Evolutionary conservation across 306 rosid genomes (phyloP).

Genomic region (Argentina anserina): DNA sequence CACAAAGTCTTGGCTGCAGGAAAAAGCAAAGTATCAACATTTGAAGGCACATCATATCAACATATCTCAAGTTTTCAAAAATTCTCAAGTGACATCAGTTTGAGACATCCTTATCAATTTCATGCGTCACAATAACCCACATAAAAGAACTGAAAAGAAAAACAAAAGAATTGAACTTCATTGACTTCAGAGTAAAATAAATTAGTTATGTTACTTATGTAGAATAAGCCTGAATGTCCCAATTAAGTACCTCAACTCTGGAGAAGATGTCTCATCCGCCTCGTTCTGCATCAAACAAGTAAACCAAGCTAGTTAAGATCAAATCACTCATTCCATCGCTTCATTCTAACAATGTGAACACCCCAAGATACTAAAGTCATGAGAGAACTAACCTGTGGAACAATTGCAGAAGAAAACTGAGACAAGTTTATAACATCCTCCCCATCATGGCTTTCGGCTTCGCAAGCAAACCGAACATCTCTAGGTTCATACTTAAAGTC

Average conservation of each 20-base stretch:
- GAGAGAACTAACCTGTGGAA: conserved; percentile 51
- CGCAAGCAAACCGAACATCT: conserved; percentile 48
- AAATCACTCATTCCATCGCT: conserved; percentile 1
- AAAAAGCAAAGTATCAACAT: conserved; percentile 20
- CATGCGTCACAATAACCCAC: too few species aligned
- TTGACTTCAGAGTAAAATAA: too few species aligned
- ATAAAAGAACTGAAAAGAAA: too few species aligned
- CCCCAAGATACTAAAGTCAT: not conserved
- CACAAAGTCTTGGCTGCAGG: conserved; percentile 65
- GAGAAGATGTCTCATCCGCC: conserved; percentile 35
- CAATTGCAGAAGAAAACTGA: conserved; percentile 71
- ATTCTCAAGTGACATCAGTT: too few species aligned
- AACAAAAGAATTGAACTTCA: too few species aligned
- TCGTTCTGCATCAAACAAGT: conserved; percentile 34
- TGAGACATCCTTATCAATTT: too few species aligned
- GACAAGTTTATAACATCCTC: conserved; percentile 42
- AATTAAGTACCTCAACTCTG: conserved; percentile 56
- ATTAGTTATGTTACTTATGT: too few species aligned
- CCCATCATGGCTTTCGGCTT: conserved; percentile 35
- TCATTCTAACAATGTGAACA: not conserved
- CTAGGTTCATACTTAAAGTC: conserved; percentile 59
- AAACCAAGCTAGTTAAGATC: conserved; percentile 9
- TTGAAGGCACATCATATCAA: not conserved
- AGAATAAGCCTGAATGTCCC: too few species aligned
- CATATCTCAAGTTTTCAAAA: too few species aligned